Evolutionary conservation across 2,329 filamentous ascomycete genomes (phyloP), one percentile per base, ranked within the genome.

Genomic region (Fonsecaea nubica): DNA sequence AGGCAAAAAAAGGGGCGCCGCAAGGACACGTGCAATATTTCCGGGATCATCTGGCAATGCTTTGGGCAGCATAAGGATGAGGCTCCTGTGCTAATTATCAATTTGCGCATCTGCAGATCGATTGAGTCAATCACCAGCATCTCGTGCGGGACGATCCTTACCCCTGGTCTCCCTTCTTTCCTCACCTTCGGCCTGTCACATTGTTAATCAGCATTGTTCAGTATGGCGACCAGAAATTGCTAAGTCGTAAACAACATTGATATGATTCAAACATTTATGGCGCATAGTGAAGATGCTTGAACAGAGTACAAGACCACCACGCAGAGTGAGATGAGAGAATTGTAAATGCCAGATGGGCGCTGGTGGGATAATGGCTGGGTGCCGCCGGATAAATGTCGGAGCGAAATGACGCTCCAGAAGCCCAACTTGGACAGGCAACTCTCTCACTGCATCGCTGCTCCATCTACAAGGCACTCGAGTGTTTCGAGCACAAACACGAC

Each of bases 81-180:
- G 45, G 18, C 21, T 50, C 10, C n/a, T 45, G 33, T 35, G 21
- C 6, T 35, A 12, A 25, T 32, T 32, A 12, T 35, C 58, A 61
- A 61, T 61, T 53, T 61, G 58, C 58, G 45, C 50, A 48, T 35
- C 12, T 61, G 58, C 45, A 61, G 58, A 61, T 61, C 58, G 7
- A 30, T 53, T 7, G n/a, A 32, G 50, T 54, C 40, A 18, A 21
- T 25, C 6, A 45, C 40, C 40, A 18, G 40, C 40, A 45, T 45
- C 40, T 18, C 40, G 15, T 50, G 45, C n/a, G 45, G 45, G 45
- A 50, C 45, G 45, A 50, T 25, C 18, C 45, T 50, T 25, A 50
- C 45, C 45, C 45, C 45, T 55, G 53, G 30, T 33, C 53, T 55
- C 53, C 12, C 52, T 32, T 6, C 38, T 15, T 12, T 36, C 40